Conservation (phyloP, 2,329 filamentous ascomycete genomes). For the Epichloe uncinata region DNA sequence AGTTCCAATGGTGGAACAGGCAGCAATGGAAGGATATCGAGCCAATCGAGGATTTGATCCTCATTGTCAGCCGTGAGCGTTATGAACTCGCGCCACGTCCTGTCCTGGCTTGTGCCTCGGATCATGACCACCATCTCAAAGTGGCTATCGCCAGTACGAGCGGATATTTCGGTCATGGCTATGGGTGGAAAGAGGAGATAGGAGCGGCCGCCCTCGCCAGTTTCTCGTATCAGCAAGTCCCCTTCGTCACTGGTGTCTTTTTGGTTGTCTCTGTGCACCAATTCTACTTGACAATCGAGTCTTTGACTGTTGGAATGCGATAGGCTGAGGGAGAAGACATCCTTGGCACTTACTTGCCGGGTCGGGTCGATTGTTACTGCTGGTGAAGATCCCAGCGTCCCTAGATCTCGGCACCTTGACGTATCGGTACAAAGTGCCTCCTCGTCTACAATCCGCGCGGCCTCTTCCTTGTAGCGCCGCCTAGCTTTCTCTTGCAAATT, state of each 20-base stretch:
- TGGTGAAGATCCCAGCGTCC: constrained; percentile 58
- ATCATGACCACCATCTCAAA: constrained; percentile 79
- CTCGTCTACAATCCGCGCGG: constrained; percentile 67
- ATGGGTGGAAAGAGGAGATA: constrained; percentile 92
- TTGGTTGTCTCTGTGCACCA: constrained; percentile 72
- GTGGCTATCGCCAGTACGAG: constrained; percentile 56
- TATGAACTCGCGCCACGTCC: constrained; percentile 74
- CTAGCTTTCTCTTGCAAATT: constrained; percentile 64
- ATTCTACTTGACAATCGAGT: constrained; percentile 76
- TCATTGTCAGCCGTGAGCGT: constrained; percentile 65
- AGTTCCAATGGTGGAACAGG: constrained; percentile 33
- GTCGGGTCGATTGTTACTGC: constrained; percentile 59
- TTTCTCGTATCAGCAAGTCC: constrained; percentile 85
- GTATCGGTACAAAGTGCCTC: constrained; percentile 75
- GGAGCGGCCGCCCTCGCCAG: constrained; percentile 55
- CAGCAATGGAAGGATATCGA: constrained; percentile 55
- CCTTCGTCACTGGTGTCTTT: constrained; percentile 53
- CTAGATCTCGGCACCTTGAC: constrained; percentile 64
- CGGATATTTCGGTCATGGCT: constrained; percentile 59
- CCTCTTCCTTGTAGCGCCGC: constrained; percentile 47
- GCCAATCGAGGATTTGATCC: constrained; percentile 72
- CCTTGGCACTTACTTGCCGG: constrained; percentile 76
- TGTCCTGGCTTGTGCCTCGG: constrained; percentile 49
- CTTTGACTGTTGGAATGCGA: constrained; percentile 82
- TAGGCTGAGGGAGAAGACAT: constrained; percentile 77